phyloP scores from a whole-genome alignment of 1,139 yeast species.

The Candida albicans region DNA sequence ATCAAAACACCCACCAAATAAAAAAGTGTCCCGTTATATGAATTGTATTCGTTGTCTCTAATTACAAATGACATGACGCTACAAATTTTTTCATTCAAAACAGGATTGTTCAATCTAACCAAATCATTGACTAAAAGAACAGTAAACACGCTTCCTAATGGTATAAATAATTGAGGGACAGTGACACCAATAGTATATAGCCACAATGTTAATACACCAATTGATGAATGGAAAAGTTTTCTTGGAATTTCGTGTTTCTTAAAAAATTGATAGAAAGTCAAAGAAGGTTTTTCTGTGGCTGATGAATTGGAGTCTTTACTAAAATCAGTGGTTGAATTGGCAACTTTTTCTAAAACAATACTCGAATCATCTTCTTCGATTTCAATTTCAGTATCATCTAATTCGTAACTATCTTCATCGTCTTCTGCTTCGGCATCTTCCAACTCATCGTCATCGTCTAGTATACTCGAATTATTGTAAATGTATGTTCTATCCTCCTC shows the following conservation, averaged over 20 bases:
- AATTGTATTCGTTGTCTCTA: conserved; percentile 73
- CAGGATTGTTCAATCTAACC: conserved; percentile 60
- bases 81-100: conserved; percentile 65
- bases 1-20: conserved; percentile 75
- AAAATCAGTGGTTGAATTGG: background rate
- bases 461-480: conserved; percentile 25
- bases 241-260: conserved; percentile 87
- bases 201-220: conserved; percentile 76
- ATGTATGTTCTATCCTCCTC: conserved; percentile 40
- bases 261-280: conserved; percentile 49
- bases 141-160: conserved; percentile 54
- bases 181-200: conserved; percentile 66
- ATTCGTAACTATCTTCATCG: conserved; percentile 15
- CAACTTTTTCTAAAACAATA: conserved; percentile 4
- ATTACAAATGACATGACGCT: conserved; percentile 72
- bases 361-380: conserved; percentile 14
- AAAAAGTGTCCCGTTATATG: conserved; percentile 82
- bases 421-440: conserved; percentile 15
- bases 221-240: conserved; percentile 81
- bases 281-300: background rate
- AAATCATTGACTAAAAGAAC: conserved; percentile 65
- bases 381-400: conserved; percentile 3
- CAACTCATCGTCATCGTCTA: conserved; percentile 17
- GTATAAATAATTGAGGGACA: conserved; percentile 56
- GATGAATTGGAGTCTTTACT: conserved; percentile 1